Evolutionary conservation across 2,329 filamentous ascomycete genomes (phyloP), one percentile per base, ranked within the genome.

Genomic region (Didymella glomerata): DNA sequence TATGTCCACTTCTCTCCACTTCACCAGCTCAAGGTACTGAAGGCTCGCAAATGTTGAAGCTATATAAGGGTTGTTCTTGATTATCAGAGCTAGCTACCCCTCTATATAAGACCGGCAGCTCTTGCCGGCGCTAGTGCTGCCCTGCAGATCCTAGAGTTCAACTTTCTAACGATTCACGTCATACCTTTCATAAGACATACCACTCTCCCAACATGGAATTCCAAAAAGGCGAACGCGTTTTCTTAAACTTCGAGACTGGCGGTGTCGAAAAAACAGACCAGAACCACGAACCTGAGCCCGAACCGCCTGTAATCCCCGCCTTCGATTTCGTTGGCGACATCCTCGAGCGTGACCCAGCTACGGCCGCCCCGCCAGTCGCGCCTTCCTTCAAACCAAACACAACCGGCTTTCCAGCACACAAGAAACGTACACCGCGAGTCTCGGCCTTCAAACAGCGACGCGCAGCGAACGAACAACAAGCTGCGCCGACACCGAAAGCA

Each of bases 371-470:
- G 4, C 88, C 90, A 9, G 82, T 83, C 38, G 85, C 88, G 10
- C 88, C 89, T 14, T 83, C 84, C 46, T 79, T 86, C 40, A 86
- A 85, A 50, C 80, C 82, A 20, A 77, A 70, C 51, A 63, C 82
- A 4, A 88, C 86, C 13, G 95, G 95, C 1, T 98, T 98, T 68
- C 95, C 95, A n/a, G 87, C 88, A 58, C 93, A 93, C 76, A 95
- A 90, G 76, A 92, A 91, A 75, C 88, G 93, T 65, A 84, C 82
- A 13, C 67, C 67, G 55, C 85, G 85, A 57, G 78, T 86, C 8
- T 97, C 93, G 1, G 85, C 90, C 1, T 97, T 97, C 81, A 96
- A 92, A 75, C 88, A 91, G 70, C 86, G 88, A 71, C 83, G 85
- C 61, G 74, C 72, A 9, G 70, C 72, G 14, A 74, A 76, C 46